Evolutionary conservation across 257 asterid genomes (phyloP), one percentile per base, ranked within the genome.

Genomic region (Leptodermis oblonga): DNA sequence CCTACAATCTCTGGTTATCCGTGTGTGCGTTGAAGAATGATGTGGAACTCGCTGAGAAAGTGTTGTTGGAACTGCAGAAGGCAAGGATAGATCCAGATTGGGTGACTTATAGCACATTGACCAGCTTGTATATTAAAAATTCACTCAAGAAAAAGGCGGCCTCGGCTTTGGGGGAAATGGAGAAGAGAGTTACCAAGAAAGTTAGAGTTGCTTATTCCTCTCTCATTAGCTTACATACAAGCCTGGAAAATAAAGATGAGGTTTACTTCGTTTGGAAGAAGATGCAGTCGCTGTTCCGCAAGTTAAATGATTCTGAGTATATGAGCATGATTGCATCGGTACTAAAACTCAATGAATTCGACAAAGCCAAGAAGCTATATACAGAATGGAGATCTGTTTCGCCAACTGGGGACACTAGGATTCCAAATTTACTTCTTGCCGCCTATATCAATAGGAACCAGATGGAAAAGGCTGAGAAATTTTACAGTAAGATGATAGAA

Each of bases 41-140:
- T 1, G 33, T 87, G 5, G 91, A 90, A 76, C 82, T 85, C 25
- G 97, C 99, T 14, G 95, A 86, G 64, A 82, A 73, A 79, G 84
- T 90, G 1, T 81, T 83, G 26, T 78, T 80, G 46, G 97, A 89
- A 65, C 79, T 86, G 60, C 81, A 70, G 70, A 88, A 82, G 80
- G 83, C 84, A 58, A 86, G 76, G 71, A 62, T 89, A n/a, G 89
- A 86, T 71, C 97, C 97, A 2, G 96, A 87, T 59, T 94, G 99
- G 99, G 69, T 94, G 56, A 94, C 99, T 3, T 83, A 87, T 81
- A 94, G 97, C 86, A 89, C 95, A 43, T n/a, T 94, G 83, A 75
- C 96, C 53, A 89, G 79, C 80, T 80, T 94, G 73, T 94, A 91
- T 74, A 81, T 82, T 66, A 94, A 86, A 80, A 87, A 80, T 70